phyloP scores from a whole-genome alignment of 2,329 filamentous ascomycete species.

The Pyricularia sp. region DNA sequence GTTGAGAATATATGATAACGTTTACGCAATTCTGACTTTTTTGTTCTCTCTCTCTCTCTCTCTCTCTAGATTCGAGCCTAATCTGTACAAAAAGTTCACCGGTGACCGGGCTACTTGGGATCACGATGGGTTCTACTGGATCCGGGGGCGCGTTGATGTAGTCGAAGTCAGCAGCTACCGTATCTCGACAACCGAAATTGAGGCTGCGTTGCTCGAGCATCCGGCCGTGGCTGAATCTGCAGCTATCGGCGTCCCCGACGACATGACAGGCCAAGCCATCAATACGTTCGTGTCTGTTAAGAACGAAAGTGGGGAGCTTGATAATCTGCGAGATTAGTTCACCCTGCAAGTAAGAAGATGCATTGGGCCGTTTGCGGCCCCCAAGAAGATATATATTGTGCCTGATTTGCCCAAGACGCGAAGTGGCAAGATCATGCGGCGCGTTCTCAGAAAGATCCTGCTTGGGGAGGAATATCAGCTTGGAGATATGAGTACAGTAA shows the following conservation, averaged over 20 bases:
- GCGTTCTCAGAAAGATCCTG: slow-evolving; percentile 92
- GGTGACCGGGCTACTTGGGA: slow-evolving; percentile 91
- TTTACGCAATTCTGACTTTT: slow-evolving; percentile 58
- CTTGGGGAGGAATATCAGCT: slow-evolving; percentile 95
- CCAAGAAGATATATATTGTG: slow-evolving; percentile 83
- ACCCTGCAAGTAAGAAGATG: slow-evolving; percentile 91
- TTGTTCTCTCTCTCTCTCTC: neutral
- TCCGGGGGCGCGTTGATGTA: slow-evolving; percentile 93
- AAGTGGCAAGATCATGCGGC: slow-evolving; percentile 97
- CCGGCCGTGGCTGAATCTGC: slow-evolving; percentile 81
- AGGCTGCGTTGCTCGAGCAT: slow-evolving; percentile 91
- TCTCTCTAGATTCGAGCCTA: neutral
- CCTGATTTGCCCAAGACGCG: slow-evolving; percentile 94
- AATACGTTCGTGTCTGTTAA: slow-evolving; percentile 75
- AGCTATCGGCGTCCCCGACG: slow-evolving; percentile 84
- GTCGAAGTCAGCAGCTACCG: slow-evolving; percentile 96
- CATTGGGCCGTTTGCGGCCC: slow-evolving; percentile 93
- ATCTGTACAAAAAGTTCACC: slow-evolving; percentile 48
- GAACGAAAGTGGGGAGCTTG: slow-evolving; percentile 51
- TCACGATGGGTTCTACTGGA: slow-evolving; percentile 99
- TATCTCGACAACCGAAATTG: slow-evolving; percentile 93
- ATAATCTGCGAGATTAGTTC: slow-evolving; percentile 73
- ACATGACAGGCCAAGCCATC: slow-evolving; percentile 92
- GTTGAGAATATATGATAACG: slow-evolving; percentile 92
- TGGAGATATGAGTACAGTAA: slow-evolving; percentile 81